Conservation (phyloP, 2,329 filamentous ascomycete species). For the Seiridium cupressi region DNA sequence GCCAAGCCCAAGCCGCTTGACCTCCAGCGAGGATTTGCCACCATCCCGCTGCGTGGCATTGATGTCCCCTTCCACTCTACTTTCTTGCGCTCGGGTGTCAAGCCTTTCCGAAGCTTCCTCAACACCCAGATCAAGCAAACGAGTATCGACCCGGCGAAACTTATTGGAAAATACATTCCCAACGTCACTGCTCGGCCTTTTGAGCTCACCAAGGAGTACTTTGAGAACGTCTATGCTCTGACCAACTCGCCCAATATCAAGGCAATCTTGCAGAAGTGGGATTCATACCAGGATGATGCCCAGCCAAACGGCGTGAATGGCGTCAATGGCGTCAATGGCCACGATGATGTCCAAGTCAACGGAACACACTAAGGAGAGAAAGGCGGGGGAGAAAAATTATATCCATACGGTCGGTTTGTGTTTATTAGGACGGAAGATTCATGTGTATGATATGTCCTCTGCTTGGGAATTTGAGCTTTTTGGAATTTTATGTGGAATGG, state of each 20-base stretch:
- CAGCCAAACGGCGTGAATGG: slow-evolving; percentile 25
- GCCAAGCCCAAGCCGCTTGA: slow-evolving; percentile 86
- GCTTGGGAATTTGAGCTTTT: not conserved
- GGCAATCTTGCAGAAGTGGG: slow-evolving; percentile 83
- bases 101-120: slow-evolving; percentile 97
- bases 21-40: slow-evolving; percentile 92
- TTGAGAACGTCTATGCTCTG: slow-evolving; percentile 95
- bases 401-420: not conserved
- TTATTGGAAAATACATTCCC: slow-evolving; percentile 98
- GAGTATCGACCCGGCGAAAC: slow-evolving; percentile 92
- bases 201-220: slow-evolving; percentile 96
- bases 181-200: slow-evolving; percentile 98
- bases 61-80: slow-evolving; percentile 99
- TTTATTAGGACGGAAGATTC: not conserved
- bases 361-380: slow-evolving; percentile 13
- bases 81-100: slow-evolving; percentile 95
- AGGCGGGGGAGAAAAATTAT: not conserved
- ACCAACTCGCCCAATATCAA: slow-evolving; percentile 82
- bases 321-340: slow-evolving; percentile 30
- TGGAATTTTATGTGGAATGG: not conserved
- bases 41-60: slow-evolving; percentile 94
- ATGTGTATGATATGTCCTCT: slow-evolving; percentile 5
- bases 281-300: slow-evolving; percentile 62
- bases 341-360: slow-evolving; percentile 25
- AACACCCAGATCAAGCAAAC: slow-evolving; percentile 99